Conservation (phyloP, 768 basidiomycete genomes). For the Boletus rubroflammeus region DNA sequence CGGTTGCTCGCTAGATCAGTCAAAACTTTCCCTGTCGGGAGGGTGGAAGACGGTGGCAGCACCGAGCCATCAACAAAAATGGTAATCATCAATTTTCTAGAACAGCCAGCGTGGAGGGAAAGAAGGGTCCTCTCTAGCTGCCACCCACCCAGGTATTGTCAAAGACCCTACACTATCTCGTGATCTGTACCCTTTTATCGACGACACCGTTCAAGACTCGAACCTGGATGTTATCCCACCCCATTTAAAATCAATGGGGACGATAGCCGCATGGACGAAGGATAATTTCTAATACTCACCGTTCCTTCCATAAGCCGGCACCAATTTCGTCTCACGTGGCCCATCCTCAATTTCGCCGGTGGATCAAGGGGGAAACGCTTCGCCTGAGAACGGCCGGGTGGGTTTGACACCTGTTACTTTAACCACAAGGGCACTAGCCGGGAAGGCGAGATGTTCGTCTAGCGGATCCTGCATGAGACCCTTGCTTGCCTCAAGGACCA, state of each 20-base stretch:
- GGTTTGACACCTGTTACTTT: slow-evolving; percentile 3
- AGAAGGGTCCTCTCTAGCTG: neutral
- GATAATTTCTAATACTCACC: neutral
- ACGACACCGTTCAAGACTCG: neutral
- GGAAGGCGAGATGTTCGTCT: slow-evolving; percentile 5
- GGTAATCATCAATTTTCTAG: neutral
- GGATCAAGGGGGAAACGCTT: slow-evolving; percentile 6
- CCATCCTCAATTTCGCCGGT: neutral
- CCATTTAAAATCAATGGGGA: neutral
- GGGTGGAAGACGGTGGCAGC: neutral
- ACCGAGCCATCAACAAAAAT: neutral
- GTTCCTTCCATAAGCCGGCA: neutral
- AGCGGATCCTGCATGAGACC: slow-evolving; percentile 22
- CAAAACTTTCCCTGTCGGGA: neutral
- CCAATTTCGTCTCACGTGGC: slow-evolving; percentile 3
- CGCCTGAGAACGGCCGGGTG: slow-evolving; percentile 13
- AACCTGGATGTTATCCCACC: neutral
- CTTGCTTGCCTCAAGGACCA: slow-evolving; percentile 7
- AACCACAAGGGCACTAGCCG: slow-evolving; percentile 4
- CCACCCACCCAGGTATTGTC: neutral
- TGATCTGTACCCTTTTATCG: slow-evolving; percentile 1
- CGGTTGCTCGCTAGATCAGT: neutral
- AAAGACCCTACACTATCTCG: neutral
- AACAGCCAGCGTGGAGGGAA: neutral
- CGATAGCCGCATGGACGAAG: neutral